Conservation (phyloP, 78 protist genomes). For the Capsaspora owczarzaki region DNA sequence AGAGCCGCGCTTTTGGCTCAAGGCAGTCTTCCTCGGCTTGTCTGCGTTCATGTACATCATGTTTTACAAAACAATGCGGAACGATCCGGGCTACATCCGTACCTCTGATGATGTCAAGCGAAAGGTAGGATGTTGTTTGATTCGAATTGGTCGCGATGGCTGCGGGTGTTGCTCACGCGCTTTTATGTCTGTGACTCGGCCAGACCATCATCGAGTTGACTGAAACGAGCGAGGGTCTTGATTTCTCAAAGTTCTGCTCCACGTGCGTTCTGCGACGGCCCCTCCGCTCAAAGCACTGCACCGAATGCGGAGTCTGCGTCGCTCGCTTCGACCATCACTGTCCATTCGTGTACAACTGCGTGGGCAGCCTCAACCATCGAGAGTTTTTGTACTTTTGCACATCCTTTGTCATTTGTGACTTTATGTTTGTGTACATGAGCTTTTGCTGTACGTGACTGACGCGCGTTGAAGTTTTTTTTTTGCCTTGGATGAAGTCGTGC, state of each 20-base stretch:
- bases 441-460: too few relatives aligned
- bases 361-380: slow-evolving; percentile 58
- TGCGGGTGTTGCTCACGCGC: neutral
- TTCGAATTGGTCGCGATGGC: neutral
- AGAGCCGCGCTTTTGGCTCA: neutral
- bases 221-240: neutral
- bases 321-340: slow-evolving; percentile 86
- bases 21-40: too few relatives aligned
- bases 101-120: neutral
- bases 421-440: too few relatives aligned
- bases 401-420: too few relatives aligned
- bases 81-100: neutral
- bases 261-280: slow-evolving; percentile 4
- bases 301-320: slow-evolving; percentile 54
- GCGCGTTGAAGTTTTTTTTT: too few relatives aligned
- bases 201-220: neutral
- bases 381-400: slow-evolving; percentile 6
- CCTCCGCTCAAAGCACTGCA: slow-evolving; percentile 50
- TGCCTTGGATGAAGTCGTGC: too few relatives aligned
- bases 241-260: neutral
- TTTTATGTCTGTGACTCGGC: neutral
- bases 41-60: neutral
- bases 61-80: neutral
- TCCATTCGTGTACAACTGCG: slow-evolving; percentile 77
- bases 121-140: neutral